phyloP scores from a whole-genome alignment of 805 yeast species.

The Metschnikowia borealis region DNA sequence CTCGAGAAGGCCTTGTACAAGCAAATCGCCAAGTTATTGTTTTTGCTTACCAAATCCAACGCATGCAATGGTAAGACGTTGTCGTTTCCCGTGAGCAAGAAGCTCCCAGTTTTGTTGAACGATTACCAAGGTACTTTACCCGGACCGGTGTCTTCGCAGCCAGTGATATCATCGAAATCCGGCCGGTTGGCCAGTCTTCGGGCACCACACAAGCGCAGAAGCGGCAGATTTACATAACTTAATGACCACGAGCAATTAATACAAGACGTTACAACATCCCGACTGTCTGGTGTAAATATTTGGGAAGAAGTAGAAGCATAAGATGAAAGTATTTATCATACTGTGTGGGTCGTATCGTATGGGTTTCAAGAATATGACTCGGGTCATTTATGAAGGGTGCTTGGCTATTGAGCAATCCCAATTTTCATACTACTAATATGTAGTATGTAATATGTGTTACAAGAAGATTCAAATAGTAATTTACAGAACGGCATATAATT shows the following conservation, averaged over 20 bases:
- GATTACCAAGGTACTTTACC: slow-evolving; percentile 82
- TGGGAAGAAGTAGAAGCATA: no score
- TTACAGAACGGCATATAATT: no score
- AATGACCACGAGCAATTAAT: neutral
- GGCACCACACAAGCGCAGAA: slow-evolving; percentile 36
- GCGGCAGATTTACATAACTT: slow-evolving; percentile 13
- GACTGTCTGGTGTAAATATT: no score
- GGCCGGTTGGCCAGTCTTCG: slow-evolving; percentile 37
- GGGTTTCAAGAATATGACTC: no score
- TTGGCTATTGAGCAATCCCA: no score
- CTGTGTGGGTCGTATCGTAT: no score
- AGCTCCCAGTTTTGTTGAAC: slow-evolving; percentile 65
- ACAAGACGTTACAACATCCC: neutral
- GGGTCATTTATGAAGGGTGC: no score
- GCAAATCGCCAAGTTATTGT: slow-evolving; percentile 26
- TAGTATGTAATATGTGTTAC: no score
- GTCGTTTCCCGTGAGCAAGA: slow-evolving; percentile 30
- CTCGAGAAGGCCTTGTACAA: slow-evolving; percentile 28
- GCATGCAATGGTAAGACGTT: slow-evolving; percentile 24
- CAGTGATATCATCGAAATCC: slow-evolving; percentile 15
- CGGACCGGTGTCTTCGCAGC: slow-evolving; percentile 37
- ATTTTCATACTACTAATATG: no score
- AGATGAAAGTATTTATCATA: no score
- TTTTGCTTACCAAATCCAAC: slow-evolving; percentile 30
- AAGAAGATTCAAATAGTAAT: no score